These are phyloP conservation scores for Azolla pinnata DNA, from an alignment of 75 land plant species.

Conservation along the genomic window DNA sequence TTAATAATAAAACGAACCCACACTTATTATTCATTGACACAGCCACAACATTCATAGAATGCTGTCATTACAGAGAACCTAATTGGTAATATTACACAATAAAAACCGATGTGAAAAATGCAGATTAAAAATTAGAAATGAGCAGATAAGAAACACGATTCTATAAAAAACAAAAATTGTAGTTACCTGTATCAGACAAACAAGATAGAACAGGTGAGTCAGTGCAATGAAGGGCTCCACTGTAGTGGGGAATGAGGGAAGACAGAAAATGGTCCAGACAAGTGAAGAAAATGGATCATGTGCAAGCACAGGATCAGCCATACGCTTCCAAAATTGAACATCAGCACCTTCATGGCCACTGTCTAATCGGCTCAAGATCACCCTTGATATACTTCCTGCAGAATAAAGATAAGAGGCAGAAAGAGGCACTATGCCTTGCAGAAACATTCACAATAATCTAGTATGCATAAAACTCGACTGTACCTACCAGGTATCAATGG, in stretches of 20 bases:
- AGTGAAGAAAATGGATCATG: conserved; percentile 89
- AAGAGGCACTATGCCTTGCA: too few relatives aligned
- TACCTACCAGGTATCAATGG: conserved; percentile 27
- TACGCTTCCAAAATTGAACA: conserved; percentile 60
- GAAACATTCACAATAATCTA: too few relatives aligned
- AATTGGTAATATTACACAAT: too few relatives aligned
- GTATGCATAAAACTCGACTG: too few relatives aligned
- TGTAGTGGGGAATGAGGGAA: conserved; percentile 58
- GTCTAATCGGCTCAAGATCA: conserved; percentile 34
- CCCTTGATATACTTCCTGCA: too few relatives aligned
- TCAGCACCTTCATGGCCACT: conserved; percentile 43
- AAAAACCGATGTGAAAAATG: too few relatives aligned
- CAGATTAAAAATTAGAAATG: too few relatives aligned
- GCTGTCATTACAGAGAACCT: too few relatives aligned
- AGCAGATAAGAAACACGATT: too few relatives aligned
- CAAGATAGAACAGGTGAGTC: conserved; percentile 79
- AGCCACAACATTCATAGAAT: too few relatives aligned
- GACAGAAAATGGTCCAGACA: conserved; percentile 82
- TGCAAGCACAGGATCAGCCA: conserved; percentile 72
- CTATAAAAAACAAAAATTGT: too few relatives aligned
- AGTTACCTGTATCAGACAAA: conserved; percentile 66
- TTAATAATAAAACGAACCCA: not conserved
- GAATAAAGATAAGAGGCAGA: too few relatives aligned
- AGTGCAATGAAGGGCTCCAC: conserved; percentile 49
- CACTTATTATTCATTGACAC: not conserved